Evolutionary conservation across 768 basidiomycete species (phyloP).

Genomic region (Brasilioporus rufonigricans): DNA sequence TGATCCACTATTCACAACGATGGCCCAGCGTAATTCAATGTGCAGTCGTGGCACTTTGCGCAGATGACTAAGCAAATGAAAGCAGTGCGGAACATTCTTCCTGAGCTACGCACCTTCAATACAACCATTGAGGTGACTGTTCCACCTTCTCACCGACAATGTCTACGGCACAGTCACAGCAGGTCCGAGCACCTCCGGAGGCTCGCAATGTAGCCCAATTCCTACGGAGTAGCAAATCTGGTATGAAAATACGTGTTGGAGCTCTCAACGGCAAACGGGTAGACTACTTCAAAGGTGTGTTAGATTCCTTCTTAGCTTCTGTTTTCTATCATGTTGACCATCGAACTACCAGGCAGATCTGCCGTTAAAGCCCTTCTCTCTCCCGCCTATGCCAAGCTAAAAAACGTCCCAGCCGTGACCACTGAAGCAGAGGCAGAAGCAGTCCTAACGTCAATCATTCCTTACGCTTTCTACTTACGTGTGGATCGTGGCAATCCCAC

Average conservation of each 20-base stretch:
- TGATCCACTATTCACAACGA: too few relatives aligned
- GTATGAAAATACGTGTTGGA: slow-evolving; percentile 86
- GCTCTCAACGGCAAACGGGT: slow-evolving; percentile 91
- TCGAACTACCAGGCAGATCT: slow-evolving; percentile 66
- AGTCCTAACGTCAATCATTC: slow-evolving; percentile 67
- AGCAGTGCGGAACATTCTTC: not conserved
- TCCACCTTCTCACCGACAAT: slow-evolving; percentile 18
- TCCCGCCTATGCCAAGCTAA: slow-evolving; percentile 87
- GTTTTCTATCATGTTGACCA: not conserved
- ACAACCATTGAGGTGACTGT: not conserved
- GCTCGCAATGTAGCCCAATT: slow-evolving; percentile 83
- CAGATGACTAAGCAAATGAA: slow-evolving; percentile 13
- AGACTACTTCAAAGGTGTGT: slow-evolving; percentile 96
- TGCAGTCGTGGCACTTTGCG: too few relatives aligned
- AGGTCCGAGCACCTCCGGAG: slow-evolving; percentile 75
- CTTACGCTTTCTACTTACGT: slow-evolving; percentile 89
- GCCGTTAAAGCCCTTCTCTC: slow-evolving; percentile 90
- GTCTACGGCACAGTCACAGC: slow-evolving; percentile 58
- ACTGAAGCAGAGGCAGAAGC: slow-evolving; percentile 72
- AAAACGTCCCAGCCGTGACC: slow-evolving; percentile 71
- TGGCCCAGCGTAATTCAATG: too few relatives aligned
- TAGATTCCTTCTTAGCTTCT: not conserved
- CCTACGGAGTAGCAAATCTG: slow-evolving; percentile 79
- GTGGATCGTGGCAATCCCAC: slow-evolving; percentile 68
- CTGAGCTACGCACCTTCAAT: too few relatives aligned